phyloP scores from a whole-genome alignment of 768 basidiomycete genomes.

The Termitomyces sp. region DNA sequence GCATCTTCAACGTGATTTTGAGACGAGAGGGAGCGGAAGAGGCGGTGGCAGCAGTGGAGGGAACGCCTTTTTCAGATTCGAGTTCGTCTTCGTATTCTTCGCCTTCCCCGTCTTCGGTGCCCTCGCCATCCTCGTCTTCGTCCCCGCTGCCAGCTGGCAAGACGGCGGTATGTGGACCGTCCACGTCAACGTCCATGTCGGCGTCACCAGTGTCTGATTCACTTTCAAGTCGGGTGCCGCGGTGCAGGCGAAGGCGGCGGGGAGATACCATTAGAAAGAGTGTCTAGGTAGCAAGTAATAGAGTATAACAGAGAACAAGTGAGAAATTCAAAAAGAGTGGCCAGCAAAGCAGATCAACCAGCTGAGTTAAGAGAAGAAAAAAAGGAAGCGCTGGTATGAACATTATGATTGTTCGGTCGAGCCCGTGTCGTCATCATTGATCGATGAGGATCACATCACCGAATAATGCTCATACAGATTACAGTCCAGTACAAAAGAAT shows the following conservation, averaged over 20 bases:
- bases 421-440: too few species aligned
- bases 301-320: neutral
- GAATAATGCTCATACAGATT: too few species aligned
- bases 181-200: neutral
- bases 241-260: neutral
- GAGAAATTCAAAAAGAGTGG: neutral
- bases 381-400: neutral
- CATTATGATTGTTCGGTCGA: neutral
- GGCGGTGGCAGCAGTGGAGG: neutral
- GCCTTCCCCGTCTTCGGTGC: slow-evolving; percentile 37
- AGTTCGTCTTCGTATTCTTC: slow-evolving; percentile 21
- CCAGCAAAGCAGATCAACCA: neutral
- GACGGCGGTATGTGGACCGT: neutral
- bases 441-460: too few species aligned
- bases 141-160: slow-evolving; percentile 16
- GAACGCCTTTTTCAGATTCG: neutral
- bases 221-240: neutral
- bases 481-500: too few species aligned
- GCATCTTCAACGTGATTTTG: slow-evolving; percentile 21
- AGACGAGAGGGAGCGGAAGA: slow-evolving; percentile 3
- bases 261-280: neutral
- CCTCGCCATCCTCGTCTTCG: slow-evolving; percentile 28
- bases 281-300: neutral
- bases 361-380: neutral
- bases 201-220: neutral